Conservation (phyloP, 805 yeast species). For the Blastobotrys peoriensis region DNA sequence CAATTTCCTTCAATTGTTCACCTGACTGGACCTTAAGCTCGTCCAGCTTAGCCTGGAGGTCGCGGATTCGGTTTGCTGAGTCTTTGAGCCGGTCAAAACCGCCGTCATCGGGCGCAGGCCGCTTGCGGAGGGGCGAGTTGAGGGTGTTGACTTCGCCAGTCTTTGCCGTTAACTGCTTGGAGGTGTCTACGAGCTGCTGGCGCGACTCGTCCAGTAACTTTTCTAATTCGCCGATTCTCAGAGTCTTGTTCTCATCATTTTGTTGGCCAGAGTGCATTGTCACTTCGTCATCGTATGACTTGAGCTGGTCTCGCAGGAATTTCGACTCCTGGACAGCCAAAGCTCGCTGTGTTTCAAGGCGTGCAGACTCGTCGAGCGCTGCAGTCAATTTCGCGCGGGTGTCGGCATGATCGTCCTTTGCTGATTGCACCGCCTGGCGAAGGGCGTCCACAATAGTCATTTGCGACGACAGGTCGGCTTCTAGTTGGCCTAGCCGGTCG, state of each 20-base stretch:
- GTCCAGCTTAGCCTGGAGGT: conserved; percentile 19
- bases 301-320: conserved; percentile 50
- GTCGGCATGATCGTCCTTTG: conserved; percentile 15
- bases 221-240: conserved; percentile 35
- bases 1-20: conserved; percentile 19
- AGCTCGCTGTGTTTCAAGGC: conserved; percentile 46
- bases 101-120: conserved; percentile 6
- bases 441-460: conserved; percentile 20
- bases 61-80: conserved; percentile 10
- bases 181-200: conserved; percentile 41
- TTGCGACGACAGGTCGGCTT: conserved; percentile 25
- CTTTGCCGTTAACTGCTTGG: conserved; percentile 33
- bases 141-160: conserved; percentile 19
- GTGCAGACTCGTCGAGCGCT: conserved; percentile 37
- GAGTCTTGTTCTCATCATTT: conserved; percentile 16
- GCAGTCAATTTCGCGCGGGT: conserved; percentile 28
- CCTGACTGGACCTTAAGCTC: conserved; percentile 8
- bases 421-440: conserved; percentile 18
- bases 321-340: conserved; percentile 55
- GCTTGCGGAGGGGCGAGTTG: conserved; percentile 14
- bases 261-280: conserved; percentile 15
- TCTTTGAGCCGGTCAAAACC: conserved; percentile 12
- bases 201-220: conserved; percentile 52
- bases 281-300: conserved; percentile 40
- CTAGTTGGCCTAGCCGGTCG: conserved; percentile 29